Evolutionary conservation across 164 flowering plant species (phyloP), one percentile per base, ranked within the genome.

Genomic region (Vitis labrusca): DNA sequence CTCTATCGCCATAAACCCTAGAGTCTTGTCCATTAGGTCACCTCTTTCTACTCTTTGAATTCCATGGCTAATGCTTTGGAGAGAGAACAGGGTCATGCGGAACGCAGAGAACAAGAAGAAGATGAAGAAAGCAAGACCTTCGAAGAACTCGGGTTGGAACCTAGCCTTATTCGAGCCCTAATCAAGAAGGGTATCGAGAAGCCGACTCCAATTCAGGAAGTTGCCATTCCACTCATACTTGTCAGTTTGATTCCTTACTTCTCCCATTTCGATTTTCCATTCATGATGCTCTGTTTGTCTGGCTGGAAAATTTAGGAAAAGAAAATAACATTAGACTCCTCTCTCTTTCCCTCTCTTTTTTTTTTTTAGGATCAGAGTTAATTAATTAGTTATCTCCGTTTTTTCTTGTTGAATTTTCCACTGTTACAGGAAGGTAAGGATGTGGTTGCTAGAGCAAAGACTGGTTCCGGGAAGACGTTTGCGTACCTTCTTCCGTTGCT

Each of bases 401-500:
- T 49, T 51, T 5, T 55, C 11, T 44, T 27, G 52, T 62, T 50
- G 0, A 3, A 37, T 2, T 59, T 37, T 23, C 10, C 27, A 32
- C 23, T 2, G 17, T 61, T 59, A 15, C 64, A 95, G 99, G 88
- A 90, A 86, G 99, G 99, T 5, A 87, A 93, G 72, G 98, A 95
- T 74, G 94, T 95, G 63, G 96, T 96, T 49, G 97, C 97, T 3
- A 78, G 90, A 47, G 98, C 98, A 2, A 90, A 89, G 76, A 96
- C 99, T 6, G 99, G 99, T 60, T 93, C 99, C 1, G 99, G 99
- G 15, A 96, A 96, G 78, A 96, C 99, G 11, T 89, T 86, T 30
- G 97, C 99, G 2, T 96, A 93, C 66, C 87, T 96, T 9, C 91
- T 96, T 29, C 99, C 99, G 2, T 69, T 93, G 82, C 88, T 96